Conservation (phyloP, 139 green algal species). For the Choricystis sp. region DNA sequence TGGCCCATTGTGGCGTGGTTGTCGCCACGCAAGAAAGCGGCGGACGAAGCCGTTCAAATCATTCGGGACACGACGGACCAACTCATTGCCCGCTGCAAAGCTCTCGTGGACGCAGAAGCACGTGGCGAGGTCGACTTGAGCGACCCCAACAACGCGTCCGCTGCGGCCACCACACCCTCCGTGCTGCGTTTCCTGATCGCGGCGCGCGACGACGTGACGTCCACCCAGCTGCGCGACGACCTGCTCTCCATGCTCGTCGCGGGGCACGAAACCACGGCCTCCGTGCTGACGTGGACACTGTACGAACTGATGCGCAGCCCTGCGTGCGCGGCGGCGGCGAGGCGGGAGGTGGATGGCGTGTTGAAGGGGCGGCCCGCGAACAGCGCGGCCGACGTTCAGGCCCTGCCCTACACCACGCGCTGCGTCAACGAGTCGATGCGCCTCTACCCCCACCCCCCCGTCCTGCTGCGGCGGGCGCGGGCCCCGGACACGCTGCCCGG, state of each 20-base stretch:
- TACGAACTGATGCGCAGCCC: constrained; percentile 82
- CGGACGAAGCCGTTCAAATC: constrained; percentile 61
- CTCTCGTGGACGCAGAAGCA: constrained; percentile 86
- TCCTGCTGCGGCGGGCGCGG: constrained; percentile 71
- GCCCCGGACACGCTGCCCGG: constrained; percentile 68
- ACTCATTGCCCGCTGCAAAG: constrained; percentile 74
- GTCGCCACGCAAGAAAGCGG: constrained; percentile 52
- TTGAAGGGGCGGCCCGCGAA: constrained; percentile 31
- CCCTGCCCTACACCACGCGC: constrained; percentile 74
- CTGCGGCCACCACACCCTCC: constrained; percentile 11
- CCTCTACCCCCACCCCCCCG: constrained; percentile 95
- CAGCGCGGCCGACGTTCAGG: constrained; percentile 44
- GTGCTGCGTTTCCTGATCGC: constrained; percentile 93
- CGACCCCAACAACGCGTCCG: constrained; percentile 40
- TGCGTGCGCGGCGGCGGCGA: constrained; percentile 54
- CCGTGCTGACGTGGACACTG: constrained; percentile 91
- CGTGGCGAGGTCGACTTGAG: constrained; percentile 71
- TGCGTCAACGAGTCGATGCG: constrained; percentile 95
- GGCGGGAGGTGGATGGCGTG: constrained; percentile 76
- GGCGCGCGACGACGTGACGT: constrained; percentile 73
- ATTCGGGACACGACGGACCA: constrained; percentile 79
- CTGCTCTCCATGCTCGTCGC: constrained; percentile 97
- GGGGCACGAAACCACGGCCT: constrained; percentile 96
- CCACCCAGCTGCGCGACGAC: constrained; percentile 86
- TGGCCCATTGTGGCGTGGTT: constrained; percentile 38